These are phyloP conservation scores for Exophiala viscosa DNA, from an alignment of 2,329 filamentous ascomycete species.

Conservation along the genomic window DNA sequence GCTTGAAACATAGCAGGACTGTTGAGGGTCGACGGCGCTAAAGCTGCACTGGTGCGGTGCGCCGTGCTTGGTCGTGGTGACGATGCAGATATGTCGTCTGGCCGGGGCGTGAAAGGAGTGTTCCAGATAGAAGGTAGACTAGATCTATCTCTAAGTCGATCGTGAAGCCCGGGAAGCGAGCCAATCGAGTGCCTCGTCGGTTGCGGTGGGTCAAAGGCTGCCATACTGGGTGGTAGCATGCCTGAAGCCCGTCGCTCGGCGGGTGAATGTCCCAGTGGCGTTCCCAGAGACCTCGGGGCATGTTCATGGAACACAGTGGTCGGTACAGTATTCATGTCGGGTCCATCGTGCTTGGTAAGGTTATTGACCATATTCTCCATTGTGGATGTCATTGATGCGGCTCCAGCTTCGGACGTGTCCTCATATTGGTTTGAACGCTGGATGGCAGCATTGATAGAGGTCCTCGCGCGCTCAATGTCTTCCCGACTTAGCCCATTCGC, in stretches of 20 bases:
- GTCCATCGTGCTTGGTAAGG: slow-evolving; percentile 46
- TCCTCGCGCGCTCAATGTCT: slow-evolving; percentile 33
- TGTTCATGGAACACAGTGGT: background rate
- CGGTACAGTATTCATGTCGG: slow-evolving; percentile 17
- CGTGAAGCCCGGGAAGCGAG: slow-evolving; percentile 6
- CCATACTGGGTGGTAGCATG: slow-evolving; percentile 16
- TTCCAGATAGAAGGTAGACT: slow-evolving; percentile 44
- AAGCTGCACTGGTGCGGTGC: slow-evolving; percentile 3
- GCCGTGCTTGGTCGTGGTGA: slow-evolving; percentile 35
- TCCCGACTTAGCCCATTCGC: slow-evolving; percentile 38
- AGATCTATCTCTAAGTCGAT: slow-evolving; percentile 15
- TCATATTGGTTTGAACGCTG: slow-evolving; percentile 8
- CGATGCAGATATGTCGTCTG: slow-evolving; percentile 39
- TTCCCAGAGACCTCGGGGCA: background rate
- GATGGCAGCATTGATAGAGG: background rate
- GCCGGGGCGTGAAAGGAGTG: slow-evolving; percentile 42
- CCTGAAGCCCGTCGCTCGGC: slow-evolving; percentile 2
- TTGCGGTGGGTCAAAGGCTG: slow-evolving; percentile 18
- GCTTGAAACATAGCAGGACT: slow-evolving; percentile 14
- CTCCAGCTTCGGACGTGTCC: slow-evolving; percentile 30
- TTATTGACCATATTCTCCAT: slow-evolving; percentile 59
- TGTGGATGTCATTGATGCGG: slow-evolving; percentile 37
- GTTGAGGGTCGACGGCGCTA: background rate
- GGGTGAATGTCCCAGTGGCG: slow-evolving; percentile 6
- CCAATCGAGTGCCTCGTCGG: slow-evolving; percentile 9